Evolutionary conservation across 2,329 filamentous ascomycete genomes (phyloP), one percentile per base, ranked within the genome.

Genomic region (Nemania diffusa): DNA sequence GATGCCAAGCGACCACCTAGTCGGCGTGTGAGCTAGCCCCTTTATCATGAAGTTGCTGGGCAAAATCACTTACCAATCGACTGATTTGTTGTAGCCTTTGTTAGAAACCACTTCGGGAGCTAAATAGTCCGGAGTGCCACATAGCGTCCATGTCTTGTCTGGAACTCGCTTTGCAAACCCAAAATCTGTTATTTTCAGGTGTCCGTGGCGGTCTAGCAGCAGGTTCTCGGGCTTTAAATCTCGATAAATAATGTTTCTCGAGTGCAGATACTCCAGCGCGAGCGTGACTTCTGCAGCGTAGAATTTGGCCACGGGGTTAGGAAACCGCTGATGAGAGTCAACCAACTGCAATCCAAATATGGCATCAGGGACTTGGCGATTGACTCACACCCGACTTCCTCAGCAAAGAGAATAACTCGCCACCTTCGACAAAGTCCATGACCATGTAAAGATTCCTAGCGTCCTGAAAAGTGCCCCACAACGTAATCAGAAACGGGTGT

Each of bases 361-460:
- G 50, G 60, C 46, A n/a, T 9, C 57, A 20, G 2, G n/a, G 20
- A 42, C 26, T n/a, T 32, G 15, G 24, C 42, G 20, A 24, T n/a
- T 8, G 60, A 82, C 85, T 81, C 86, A 88, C 88, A 87, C 95
- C 90, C 85, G 95, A 98, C 81, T 99, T 98, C 75, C 96, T 88
- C 75, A 99, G 84, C 75, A 99, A 82, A 73, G 95, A 98, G 80
- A 99, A 99, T 62, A 99, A 85, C 84, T 99, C 96, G 76, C 96
- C 96, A 73, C 96, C 96, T 81, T 99, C 96, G 61, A 99, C 95
- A 83, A 99, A 99, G 81, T 99, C 96, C 96, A 99, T 99, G 76
- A 99, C 96, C 96, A 99, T 99, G 87, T 99, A 99, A 40, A 99
- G 84, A 79, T 97, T 98, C 82, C 90, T 94, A 57, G 90, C 88